Evolutionary conservation across 345 rosid species (phyloP).

Genomic region (Sisymbrium irio): DNA sequence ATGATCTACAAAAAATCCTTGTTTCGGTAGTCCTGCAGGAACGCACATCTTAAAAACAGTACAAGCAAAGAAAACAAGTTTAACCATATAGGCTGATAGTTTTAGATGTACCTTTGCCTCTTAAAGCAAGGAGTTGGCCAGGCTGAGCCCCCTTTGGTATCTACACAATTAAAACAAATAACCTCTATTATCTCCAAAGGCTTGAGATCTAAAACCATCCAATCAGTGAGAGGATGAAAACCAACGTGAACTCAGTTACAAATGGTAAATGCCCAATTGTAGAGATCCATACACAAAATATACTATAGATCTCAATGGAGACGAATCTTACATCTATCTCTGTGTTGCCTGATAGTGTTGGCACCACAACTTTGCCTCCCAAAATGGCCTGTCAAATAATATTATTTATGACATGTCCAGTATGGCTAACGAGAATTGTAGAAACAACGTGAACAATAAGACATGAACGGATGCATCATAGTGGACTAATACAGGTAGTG

Average conservation of each 20-base stretch:
- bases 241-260: conserved; percentile 3
- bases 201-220: conserved; percentile 2
- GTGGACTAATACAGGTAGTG: neutral
- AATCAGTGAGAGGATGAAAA: neutral
- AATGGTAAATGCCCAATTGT: neutral
- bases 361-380: conserved; percentile 81
- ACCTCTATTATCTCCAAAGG: conserved; percentile 5
- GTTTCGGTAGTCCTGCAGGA: conserved; percentile 70
- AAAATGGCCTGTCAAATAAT: conserved; percentile 70
- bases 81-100: neutral
- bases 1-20: conserved; percentile 61
- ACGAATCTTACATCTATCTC: conserved; percentile 55
- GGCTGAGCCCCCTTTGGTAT: conserved; percentile 89
- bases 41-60: conserved; percentile 20
- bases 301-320: neutral
- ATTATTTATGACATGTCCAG: conserved; percentile 5
- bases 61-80: neutral
- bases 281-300: neutral
- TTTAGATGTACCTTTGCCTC: conserved; percentile 73
- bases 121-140: conserved; percentile 67
- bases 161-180: conserved; percentile 42
- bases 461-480: conserved; percentile 1
- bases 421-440: conserved; percentile 1
- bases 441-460: conserved; percentile 12
- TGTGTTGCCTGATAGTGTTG: conserved; percentile 67